Conservation (phyloP, 2,329 filamentous ascomycete genomes). For the Metarhizium robertsii region DNA sequence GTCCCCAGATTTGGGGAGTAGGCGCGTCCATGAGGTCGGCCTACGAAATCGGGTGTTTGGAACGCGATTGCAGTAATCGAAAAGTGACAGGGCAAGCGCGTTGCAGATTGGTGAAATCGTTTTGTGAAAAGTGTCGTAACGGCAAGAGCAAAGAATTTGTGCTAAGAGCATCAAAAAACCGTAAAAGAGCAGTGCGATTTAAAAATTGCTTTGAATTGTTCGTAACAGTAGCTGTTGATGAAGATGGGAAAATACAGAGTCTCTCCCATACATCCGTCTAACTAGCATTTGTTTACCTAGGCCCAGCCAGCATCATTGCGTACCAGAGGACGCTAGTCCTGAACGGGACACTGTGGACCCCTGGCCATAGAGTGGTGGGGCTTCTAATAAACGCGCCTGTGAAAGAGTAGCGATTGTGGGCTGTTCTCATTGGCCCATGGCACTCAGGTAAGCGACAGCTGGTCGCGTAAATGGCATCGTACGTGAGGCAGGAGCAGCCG, state of each 20-base stretch:
- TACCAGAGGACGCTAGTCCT: neutral
- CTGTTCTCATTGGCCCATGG: neutral
- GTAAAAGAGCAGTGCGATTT: neutral
- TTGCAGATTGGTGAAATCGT: slow-evolving; percentile 1
- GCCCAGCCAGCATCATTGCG: neutral
- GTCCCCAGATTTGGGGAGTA: slow-evolving; percentile 9
- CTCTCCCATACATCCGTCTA: neutral
- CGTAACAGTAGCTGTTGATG: slow-evolving; percentile 3
- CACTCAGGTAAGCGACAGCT: neutral
- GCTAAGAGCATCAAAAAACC: slow-evolving; percentile 4
- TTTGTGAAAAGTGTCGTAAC: slow-evolving; percentile 1
- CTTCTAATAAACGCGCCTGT: neutral
- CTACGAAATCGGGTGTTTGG: neutral
- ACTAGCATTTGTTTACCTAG: slow-evolving; percentile 5
- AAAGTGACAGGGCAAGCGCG: slow-evolving; percentile 5
- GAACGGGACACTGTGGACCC: neutral
- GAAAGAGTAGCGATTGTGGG: neutral
- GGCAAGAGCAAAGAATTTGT: neutral
- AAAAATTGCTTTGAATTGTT: slow-evolving; percentile 2
- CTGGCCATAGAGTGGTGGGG: neutral
- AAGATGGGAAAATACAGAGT: neutral
- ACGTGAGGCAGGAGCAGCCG: neutral
- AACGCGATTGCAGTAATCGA: slow-evolving; percentile 4
- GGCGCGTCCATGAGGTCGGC: slow-evolving; percentile 10
- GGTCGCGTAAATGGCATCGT: neutral